Evolutionary conservation across 148 eudicot species (phyloP).

Genomic region (Salicornia ramosissima): DNA sequence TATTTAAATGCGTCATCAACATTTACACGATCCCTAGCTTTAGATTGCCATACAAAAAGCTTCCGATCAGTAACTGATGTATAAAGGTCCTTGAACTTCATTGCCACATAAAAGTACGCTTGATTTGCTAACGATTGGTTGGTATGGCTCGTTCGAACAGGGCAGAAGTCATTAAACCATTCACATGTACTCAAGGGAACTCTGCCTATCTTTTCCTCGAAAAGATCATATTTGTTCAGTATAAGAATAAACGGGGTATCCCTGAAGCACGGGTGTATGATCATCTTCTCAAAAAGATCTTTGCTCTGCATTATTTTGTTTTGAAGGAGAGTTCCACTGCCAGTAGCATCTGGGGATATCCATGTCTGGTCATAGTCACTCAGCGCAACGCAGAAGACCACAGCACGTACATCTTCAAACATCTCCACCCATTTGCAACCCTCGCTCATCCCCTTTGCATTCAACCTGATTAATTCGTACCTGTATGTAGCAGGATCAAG

Average conservation of each 20-base stretch:
- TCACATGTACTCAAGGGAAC: constrained; percentile 62
- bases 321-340: constrained; percentile 42
- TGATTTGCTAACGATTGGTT: constrained; percentile 83
- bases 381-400: constrained; percentile 71
- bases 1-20: constrained; percentile 87
- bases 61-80: constrained; percentile 69
- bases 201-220: constrained; percentile 74
- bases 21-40: constrained; percentile 69
- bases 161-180: constrained; percentile 83
- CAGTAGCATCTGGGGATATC: constrained; percentile 34
- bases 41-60: constrained; percentile 96
- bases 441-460: constrained; percentile 85
- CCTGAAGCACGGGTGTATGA: constrained; percentile 76
- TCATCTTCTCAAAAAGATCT: constrained; percentile 74
- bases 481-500: constrained; percentile 27
- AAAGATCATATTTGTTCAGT: constrained; percentile 81
- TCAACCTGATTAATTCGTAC: constrained; percentile 84
- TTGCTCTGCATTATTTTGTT: constrained; percentile 83
- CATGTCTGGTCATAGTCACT: constrained; percentile 83
- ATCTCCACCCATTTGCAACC: constrained; percentile 98
- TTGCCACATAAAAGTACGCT: constrained; percentile 88
- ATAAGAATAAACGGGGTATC: constrained; percentile 77
- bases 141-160: constrained; percentile 61
- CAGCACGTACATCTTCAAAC: constrained; percentile 94
- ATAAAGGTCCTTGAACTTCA: constrained; percentile 92